Conservation (phyloP, 2,329 filamentous ascomycete species). For the Colletotrichum higginsianum region DNA sequence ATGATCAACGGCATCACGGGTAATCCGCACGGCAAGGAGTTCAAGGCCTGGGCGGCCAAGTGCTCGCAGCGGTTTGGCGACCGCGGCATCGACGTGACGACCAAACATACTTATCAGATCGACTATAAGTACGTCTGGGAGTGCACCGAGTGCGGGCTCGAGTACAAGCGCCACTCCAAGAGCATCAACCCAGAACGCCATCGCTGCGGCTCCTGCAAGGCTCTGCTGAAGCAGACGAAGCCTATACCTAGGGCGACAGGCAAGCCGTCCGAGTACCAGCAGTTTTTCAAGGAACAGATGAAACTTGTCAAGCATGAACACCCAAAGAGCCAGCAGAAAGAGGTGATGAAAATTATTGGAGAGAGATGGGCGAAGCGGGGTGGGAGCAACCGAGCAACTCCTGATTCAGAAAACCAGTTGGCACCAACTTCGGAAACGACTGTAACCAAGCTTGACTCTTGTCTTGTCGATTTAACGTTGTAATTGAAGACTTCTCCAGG, state of each 20-base stretch:
- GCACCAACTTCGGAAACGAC: constrained; percentile 9
- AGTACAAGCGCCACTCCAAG: constrained; percentile 88
- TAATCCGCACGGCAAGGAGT: constrained; percentile 86
- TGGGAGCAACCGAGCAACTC: constrained; percentile 53
- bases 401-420: constrained; percentile 11
- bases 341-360: constrained; percentile 78
- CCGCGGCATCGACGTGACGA: constrained; percentile 83
- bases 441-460: constrained; percentile 12
- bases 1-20: constrained; percentile 84
- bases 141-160: constrained; percentile 77
- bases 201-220: constrained; percentile 84
- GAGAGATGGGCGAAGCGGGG: constrained; percentile 70
- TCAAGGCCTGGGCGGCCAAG: constrained; percentile 80
- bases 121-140: constrained; percentile 94
- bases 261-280: constrained; percentile 62
- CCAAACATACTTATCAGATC: constrained; percentile 91
- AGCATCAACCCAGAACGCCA: constrained; percentile 82
- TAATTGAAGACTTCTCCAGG: background rate
- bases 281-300: constrained; percentile 78
- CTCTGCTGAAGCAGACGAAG: constrained; percentile 81
- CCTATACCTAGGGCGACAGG: constrained; percentile 73
- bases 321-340: constrained; percentile 72
- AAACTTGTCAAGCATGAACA: constrained; percentile 69
- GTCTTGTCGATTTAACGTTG: constrained; percentile 23
- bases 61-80: constrained; percentile 70